Evolutionary conservation across 148 eudicot genomes (phyloP).

Genomic region (Cornus kousa): DNA sequence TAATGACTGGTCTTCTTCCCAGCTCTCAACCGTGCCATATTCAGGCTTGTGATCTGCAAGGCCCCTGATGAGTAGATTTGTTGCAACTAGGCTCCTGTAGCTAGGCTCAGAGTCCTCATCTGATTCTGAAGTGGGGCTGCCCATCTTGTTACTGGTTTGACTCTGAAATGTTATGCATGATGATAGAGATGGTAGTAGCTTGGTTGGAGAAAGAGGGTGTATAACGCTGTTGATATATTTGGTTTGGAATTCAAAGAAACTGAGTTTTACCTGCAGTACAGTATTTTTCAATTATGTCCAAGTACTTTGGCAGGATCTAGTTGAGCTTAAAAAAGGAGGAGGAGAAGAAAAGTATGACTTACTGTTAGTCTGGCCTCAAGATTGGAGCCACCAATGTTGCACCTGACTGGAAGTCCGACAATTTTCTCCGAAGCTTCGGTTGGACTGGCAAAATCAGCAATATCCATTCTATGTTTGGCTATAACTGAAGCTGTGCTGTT

Average conservation of each 20-base stretch:
- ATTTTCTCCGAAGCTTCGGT: conserved; percentile 5
- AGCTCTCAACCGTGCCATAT: conserved; percentile 5
- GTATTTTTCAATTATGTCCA: not conserved
- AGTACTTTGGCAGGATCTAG: not conserved
- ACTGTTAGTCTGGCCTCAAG: conserved; percentile 15
- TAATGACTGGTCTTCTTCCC: conserved; percentile 11
- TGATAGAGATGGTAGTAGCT: conserved; percentile 19
- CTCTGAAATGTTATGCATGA: conserved; percentile 15
- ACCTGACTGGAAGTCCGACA: conserved; percentile 14
- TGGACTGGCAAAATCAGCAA: conserved; percentile 13
- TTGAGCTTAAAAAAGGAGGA: not conserved
- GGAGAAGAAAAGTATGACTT: not conserved
- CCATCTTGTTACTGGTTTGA: conserved; percentile 2
- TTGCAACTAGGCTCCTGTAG: conserved; percentile 15
- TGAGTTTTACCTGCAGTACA: conserved; percentile 26
- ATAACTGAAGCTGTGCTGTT: conserved; percentile 9
- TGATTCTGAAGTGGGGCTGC: conserved; percentile 14
- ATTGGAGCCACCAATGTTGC: conserved; percentile 15
- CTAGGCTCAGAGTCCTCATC: conserved; percentile 20
- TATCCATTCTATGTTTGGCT: conserved; percentile 11
- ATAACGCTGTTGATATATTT: conserved; percentile 4
- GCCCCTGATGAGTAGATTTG: conserved; percentile 5
- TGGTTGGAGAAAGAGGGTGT: conserved; percentile 22
- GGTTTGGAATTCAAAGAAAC: conserved; percentile 6
- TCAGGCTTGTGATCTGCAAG: conserved; percentile 6